These are phyloP conservation scores for Aspergillus sp. DNA, from an alignment of 2,329 filamentous ascomycete genomes.

Conservation along the genomic window DNA sequence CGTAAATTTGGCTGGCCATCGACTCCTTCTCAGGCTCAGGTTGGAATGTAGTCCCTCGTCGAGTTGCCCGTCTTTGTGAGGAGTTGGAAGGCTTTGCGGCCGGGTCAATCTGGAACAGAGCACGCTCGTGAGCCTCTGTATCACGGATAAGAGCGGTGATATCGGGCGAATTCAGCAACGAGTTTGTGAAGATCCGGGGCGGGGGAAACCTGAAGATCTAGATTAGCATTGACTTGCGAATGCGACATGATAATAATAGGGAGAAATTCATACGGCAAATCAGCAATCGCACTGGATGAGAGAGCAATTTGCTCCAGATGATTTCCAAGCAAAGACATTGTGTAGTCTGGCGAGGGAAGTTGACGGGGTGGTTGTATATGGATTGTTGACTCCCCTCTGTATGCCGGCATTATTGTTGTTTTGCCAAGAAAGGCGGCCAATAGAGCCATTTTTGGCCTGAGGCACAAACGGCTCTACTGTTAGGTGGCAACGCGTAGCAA, in stretches of 20 bases:
- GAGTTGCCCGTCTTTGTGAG: slow-evolving; percentile 38
- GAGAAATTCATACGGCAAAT: slow-evolving; percentile 54
- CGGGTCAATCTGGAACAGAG: slow-evolving; percentile 83
- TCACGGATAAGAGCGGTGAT: slow-evolving; percentile 93
- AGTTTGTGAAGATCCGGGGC: slow-evolving; percentile 93
- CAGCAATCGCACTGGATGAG: slow-evolving; percentile 67
- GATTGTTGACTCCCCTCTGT: background rate
- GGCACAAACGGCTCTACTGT: background rate
- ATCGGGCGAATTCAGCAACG: slow-evolving; percentile 77
- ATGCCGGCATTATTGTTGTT: background rate
- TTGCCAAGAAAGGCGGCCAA: background rate
- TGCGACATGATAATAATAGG: background rate
- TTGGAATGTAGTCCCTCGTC: slow-evolving; percentile 45
- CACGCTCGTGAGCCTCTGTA: slow-evolving; percentile 87
- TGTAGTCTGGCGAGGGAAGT: background rate
- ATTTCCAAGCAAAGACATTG: slow-evolving; percentile 60
- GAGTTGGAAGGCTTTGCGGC: slow-evolving; percentile 46
- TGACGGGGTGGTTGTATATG: background rate
- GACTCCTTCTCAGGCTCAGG: slow-evolving; percentile 31
- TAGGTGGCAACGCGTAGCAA: slow-evolving; percentile 4
- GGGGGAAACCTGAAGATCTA: slow-evolving; percentile 60
- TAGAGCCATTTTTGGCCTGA: background rate
- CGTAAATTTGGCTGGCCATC: slow-evolving; percentile 39
- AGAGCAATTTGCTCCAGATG: slow-evolving; percentile 70
- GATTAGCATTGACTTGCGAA: slow-evolving; percentile 4